A percentile compares a stretch with the other conserved stretches of the same genome.
phyloP scores from a whole-genome alignment of 306 rosid genomes.

The Delonix regia region DNA sequence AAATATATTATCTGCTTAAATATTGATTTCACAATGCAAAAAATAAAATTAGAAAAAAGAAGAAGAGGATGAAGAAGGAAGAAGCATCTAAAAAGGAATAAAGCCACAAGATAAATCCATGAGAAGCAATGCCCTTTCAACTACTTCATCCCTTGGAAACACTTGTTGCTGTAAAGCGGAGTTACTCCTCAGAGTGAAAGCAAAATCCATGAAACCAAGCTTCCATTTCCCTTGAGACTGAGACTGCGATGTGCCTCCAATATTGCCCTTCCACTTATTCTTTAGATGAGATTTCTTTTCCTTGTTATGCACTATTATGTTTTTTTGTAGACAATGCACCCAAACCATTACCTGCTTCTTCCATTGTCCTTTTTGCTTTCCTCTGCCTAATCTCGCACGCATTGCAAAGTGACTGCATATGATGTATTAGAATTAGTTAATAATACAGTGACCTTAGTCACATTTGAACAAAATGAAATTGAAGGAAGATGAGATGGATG shows the following conservation, averaged over 20 bases:
- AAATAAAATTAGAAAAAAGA: not conserved
- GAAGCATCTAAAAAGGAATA: not conserved
- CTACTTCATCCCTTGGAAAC: conserved; percentile 63
- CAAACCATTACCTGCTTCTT: not conserved
- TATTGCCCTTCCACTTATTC: conserved; percentile 41
- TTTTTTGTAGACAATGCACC: not conserved
- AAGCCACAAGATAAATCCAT: conserved; percentile 68
- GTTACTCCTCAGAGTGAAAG: not conserved
- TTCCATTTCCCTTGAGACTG: not conserved
- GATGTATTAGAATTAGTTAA: not conserved
- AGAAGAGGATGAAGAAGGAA: not conserved
- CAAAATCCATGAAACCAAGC: conserved; percentile 40
- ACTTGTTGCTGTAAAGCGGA: conserved; percentile 28
- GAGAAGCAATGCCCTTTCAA: conserved; percentile 59
- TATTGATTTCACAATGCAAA: not conserved
- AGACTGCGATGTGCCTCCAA: not conserved
- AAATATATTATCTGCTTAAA: no score
- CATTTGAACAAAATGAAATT: not conserved
- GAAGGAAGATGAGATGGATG: not conserved
- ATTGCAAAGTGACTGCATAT: conserved; percentile 83
- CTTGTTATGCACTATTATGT: conserved; percentile 44
- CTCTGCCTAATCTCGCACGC: conserved; percentile 89
- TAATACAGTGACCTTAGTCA: not conserved
- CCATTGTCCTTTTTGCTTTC: conserved; percentile 70
- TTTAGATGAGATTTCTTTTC: conserved; percentile 55